phyloP scores from a whole-genome alignment of 2,329 filamentous ascomycete genomes.

The Tolypocladium inflatum region DNA sequence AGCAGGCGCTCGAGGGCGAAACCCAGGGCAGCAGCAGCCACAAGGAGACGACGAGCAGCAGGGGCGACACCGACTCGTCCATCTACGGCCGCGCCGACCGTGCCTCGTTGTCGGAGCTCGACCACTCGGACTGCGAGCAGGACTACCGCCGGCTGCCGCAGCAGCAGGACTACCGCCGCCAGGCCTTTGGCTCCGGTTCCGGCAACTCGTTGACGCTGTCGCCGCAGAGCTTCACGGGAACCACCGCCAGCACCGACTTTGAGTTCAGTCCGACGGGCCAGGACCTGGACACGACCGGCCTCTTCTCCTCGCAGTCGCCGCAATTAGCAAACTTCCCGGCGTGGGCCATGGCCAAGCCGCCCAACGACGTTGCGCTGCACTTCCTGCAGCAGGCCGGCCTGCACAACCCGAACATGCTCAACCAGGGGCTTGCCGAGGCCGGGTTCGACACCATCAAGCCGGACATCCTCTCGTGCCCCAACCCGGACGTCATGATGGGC shows the following conservation, averaged over 20 bases:
- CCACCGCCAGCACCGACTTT: conserved; percentile 27
- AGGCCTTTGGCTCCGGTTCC: conserved; percentile 30
- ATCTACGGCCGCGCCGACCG: conserved; percentile 24
- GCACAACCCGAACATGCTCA: conserved; percentile 35
- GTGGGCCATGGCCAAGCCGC: conserved; percentile 19
- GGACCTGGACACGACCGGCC: conserved; percentile 20
- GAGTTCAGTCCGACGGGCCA: conserved; percentile 23
- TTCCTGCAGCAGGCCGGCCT: conserved; percentile 32
- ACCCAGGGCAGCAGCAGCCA: conserved; percentile 24
- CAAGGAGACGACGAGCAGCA: conserved; percentile 14
- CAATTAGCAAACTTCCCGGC: conserved; percentile 20
- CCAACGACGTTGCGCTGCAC: conserved; percentile 23
- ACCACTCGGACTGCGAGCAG: conserved; percentile 45
- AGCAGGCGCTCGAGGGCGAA: conserved; percentile 16
- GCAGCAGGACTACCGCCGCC: conserved; percentile 41
- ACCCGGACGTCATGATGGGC: conserved; percentile 47
- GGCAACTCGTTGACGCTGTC: conserved; percentile 38
- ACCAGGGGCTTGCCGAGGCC: conserved; percentile 39
- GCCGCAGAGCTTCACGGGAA: conserved; percentile 39
- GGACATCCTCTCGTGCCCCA: conserved; percentile 40
- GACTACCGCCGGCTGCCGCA: not conserved
- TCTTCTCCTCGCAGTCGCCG: conserved; percentile 27
- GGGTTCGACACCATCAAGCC: conserved; percentile 47
- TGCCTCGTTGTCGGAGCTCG: conserved; percentile 44
- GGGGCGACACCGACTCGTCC: conserved; percentile 1